phyloP scores from a whole-genome alignment of 2,329 filamentous ascomycete species.

The Akanthomyces muscarius region DNA sequence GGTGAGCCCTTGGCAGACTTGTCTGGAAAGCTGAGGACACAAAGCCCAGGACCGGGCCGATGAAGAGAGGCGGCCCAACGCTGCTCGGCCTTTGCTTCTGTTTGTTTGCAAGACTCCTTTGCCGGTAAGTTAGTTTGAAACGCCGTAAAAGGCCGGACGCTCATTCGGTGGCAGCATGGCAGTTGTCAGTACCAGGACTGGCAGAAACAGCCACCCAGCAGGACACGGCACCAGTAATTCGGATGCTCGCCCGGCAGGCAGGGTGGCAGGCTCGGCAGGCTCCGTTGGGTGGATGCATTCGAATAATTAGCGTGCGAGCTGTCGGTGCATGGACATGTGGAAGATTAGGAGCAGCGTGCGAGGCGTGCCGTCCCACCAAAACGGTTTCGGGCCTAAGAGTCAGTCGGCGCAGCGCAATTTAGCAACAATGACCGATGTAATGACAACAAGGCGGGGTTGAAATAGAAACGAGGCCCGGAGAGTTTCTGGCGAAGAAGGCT shows the following conservation, averaged over 20 bases:
- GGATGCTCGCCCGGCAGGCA: conserved; percentile 4
- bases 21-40: neutral
- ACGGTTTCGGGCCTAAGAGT: neutral
- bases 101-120: neutral
- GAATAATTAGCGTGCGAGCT: neutral
- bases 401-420: neutral
- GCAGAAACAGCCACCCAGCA: neutral
- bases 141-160: neutral
- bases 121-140: neutral
- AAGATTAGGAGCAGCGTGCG: neutral
- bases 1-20: neutral
- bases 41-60: neutral
- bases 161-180: neutral
- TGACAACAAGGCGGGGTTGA: neutral
- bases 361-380: neutral
- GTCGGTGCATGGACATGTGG: neutral
- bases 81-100: neutral
- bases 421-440: neutral
- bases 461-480: conserved; percentile 1
- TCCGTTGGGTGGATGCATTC: conserved; percentile 5
- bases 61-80: neutral
- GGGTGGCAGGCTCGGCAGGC: conserved; percentile 1
- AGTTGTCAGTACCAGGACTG: neutral
- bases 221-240: neutral
- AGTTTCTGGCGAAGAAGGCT: conserved; percentile 7